Base-by-base conservation (phyloP, 495 filamentous ascomycete genomes). In the Hyaloscypha variabilis region DNA sequence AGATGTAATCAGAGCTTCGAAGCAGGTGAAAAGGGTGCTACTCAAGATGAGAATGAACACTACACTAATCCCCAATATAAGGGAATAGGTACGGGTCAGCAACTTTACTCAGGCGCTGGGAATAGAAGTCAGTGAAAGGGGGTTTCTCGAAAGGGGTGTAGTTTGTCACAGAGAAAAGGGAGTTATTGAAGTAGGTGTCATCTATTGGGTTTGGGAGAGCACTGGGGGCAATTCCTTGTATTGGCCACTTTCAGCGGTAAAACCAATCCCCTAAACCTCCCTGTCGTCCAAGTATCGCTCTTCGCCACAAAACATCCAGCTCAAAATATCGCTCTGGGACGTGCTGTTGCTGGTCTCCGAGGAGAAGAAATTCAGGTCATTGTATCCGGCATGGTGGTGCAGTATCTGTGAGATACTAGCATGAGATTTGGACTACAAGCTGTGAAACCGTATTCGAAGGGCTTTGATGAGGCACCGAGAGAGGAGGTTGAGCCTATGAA, bases 321-420 rank as follows among this genome's bases (percentile, higher is more conserved):
- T 58, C 82, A 85, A 72, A 91, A 95, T 74, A 90, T 90, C 74
- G 77, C 77, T 0, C 83, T 95, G 5, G 92, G 92, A 0, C 79
- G 85, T 66, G 91, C 91, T 13, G 78, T 96, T 4, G 73, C 85
- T 2, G 67, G 76, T 25, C 86, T 96, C 6, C 87, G 92, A 28
- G 87, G 90, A 39, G 85, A 93, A 65, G 85, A 85, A 53, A 83
- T 95, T 56, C 78, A 91, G 34, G 87, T 96, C 55, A 87, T 96
- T 51, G 83, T 85, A 23, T 88, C 90, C 0, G 92, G 93, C n/a
- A 94, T 94, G 91, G 89, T 89, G 1, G 93, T 93, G 25, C 92
- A 95, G 71, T 95, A 95, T 72, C 80, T 94, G 42, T 82, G 87
- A n/a, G 91, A 93, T 68, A n/a, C n/a, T n/a, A n/a, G n/a, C n/a